A percentile compares a stretch with the other conserved stretches of the same genome.
These are phyloP conservation scores for Dipodascopsis uninucleata DNA, from an alignment of 805 yeast genomes.

Conservation along the genomic window DNA sequence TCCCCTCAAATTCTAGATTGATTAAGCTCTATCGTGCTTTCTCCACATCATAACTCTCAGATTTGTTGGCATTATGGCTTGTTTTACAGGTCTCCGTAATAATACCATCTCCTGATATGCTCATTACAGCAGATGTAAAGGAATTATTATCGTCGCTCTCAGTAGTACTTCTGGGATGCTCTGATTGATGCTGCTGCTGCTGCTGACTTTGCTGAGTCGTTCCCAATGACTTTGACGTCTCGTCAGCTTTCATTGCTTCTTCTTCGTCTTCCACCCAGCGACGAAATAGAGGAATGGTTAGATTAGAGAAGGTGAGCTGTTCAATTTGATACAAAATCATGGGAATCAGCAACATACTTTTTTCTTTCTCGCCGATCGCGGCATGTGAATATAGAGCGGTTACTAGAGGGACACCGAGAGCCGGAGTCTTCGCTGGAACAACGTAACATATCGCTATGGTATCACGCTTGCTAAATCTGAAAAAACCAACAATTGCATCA, in stretches of 20 bases:
- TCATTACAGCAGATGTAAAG: too few relatives aligned
- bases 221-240: constrained; percentile 1
- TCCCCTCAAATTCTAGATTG: too few relatives aligned
- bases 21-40: too few relatives aligned
- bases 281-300: constrained; percentile 61
- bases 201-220: too few relatives aligned
- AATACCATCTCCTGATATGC: too few relatives aligned
- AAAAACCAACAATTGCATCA: constrained; percentile 33
- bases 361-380: constrained; percentile 38
- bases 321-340: constrained; percentile 82
- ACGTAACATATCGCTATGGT: constrained; percentile 78
- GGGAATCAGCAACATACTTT: constrained; percentile 73
- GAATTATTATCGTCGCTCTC: too few relatives aligned
- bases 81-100: too few relatives aligned
- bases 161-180: too few relatives aligned
- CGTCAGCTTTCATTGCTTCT: constrained; percentile 5
- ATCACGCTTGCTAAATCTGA: constrained; percentile 67
- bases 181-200: too few relatives aligned
- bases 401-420: constrained; percentile 78
- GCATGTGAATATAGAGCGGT: constrained; percentile 69
- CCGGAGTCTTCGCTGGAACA: constrained; percentile 92
- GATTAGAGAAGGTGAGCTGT: constrained; percentile 80
- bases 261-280: constrained; percentile 52
- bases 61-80: too few relatives aligned
- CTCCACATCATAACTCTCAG: too few relatives aligned